A percentile compares a stretch with the other conserved stretches of the same genome.
Conservation (phyloP, 805 yeast species). For the Saitoella complicata region DNA sequence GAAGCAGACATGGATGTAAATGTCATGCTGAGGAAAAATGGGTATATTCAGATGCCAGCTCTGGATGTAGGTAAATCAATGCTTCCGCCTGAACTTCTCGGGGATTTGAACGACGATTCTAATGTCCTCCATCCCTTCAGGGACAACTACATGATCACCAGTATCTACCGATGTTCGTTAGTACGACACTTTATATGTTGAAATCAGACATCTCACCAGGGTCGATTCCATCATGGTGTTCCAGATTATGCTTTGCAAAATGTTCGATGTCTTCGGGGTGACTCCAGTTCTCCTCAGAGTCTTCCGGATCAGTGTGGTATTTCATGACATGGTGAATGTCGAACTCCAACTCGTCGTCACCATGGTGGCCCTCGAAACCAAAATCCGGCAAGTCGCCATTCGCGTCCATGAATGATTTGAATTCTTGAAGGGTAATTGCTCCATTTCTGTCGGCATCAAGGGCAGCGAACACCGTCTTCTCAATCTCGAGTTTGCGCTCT, state of each 20-base stretch:
- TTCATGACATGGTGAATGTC: slow-evolving; percentile 89
- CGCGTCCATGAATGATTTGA: slow-evolving; percentile 38
- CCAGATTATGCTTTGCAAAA: slow-evolving; percentile 13
- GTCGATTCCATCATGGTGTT: background rate
- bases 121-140: no score
- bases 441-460: slow-evolving; percentile 46
- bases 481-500: slow-evolving; percentile 36
- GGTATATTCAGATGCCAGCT: no score
- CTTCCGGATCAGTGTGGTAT: slow-evolving; percentile 18
- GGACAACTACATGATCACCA: no score
- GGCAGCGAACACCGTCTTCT: slow-evolving; percentile 39
- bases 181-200: no score
- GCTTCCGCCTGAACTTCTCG: no score
- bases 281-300: slow-evolving; percentile 3
- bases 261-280: slow-evolving; percentile 32
- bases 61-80: no score
- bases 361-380: slow-evolving; percentile 84
- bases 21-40: no score
- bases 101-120: no score
- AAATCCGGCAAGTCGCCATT: slow-evolving; percentile 79
- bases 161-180: no score
- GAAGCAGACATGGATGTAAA: no score
- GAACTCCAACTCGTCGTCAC: slow-evolving; percentile 83
- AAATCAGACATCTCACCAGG: background rate
- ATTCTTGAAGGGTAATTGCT: slow-evolving; percentile 49